phyloP scores from a whole-genome alignment of 768 basidiomycete genomes.

The Pholiota molesta region DNA sequence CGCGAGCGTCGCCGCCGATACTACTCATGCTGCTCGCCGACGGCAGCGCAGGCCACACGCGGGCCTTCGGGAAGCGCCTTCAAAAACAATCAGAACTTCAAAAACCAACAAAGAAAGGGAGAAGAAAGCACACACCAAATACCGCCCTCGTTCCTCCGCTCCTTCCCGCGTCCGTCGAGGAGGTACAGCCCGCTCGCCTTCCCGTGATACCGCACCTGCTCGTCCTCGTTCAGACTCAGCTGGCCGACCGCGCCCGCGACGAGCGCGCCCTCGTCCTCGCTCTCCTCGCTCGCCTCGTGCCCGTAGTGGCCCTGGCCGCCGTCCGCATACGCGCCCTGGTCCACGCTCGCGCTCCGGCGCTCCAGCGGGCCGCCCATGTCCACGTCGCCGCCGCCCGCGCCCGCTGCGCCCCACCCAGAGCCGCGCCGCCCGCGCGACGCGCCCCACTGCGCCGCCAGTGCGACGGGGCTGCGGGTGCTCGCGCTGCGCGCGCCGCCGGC shows the following conservation, averaged over 20 bases:
- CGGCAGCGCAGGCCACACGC: conserved; percentile 81
- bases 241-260: conserved; percentile 78
- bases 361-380: conserved; percentile 14
- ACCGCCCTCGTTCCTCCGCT: conserved; percentile 65
- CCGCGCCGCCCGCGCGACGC: background rate
- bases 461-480: background rate
- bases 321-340: too few species aligned
- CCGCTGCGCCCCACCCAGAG: background rate
- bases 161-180: conserved; percentile 63
- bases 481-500: background rate
- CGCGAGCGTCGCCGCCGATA: conserved; percentile 35
- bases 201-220: conserved; percentile 85
- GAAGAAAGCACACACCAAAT: conserved; percentile 57
- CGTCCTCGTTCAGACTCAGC: conserved; percentile 85
- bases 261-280: conserved; percentile 29
- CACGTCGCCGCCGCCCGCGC: conserved; percentile 18
- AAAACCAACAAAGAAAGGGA: conserved; percentile 4
- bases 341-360: background rate
- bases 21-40: conserved; percentile 32
- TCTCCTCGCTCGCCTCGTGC: background rate
- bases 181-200: conserved; percentile 83
- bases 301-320: too few species aligned
- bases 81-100: conserved; percentile 13
- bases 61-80: conserved; percentile 84
- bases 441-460: background rate